Evolutionary conservation across 176 grass and related monocot species (phyloP), one percentile per base, ranked within the genome.

Genomic region (Dendrocalamus sinicus): DNA sequence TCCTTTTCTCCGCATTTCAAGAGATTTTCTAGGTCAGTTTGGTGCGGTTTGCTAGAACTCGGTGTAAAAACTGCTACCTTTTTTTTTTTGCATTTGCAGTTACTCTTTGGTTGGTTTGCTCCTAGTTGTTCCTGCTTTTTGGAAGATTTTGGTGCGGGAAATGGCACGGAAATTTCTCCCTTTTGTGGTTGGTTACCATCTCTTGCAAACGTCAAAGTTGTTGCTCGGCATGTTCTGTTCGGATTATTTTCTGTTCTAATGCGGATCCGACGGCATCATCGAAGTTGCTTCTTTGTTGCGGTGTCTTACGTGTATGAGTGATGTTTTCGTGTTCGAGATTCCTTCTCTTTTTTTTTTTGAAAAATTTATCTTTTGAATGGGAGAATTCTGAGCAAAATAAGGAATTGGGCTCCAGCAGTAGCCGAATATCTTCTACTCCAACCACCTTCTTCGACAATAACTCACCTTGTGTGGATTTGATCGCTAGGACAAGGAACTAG

Each of bases 151-250:
- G 7, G 66, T 65, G 84, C 26, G 8, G 54, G 37, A 44, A 72
- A 55, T 81, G 37, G 83, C 83, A 90, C 28, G 78, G 28, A 58
- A 90, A 9, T 26, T 76, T 37, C 66, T 72, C 19, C 0, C 20
- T 57, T 83, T 87, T 22, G 70, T 63, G 70, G 70, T 32, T 82
- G 15, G 80, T 84, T 0, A 57, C 39, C 23, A 13, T 73, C 66
- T 13, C 67, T 50, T 73, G 16, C 12, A 12, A 70, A 80, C 60
- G 35, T 75, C 51, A 24, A 58, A 53, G 30, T 32, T 78, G 68
- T 84, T 87, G 67, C 73, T 83, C 17, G 32, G 46, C 48, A 1
- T 41, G 60, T 59, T 87, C 75, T 60, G 53, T 82, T 72, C 70
- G 43, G 70, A 43, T 84, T 77, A 57, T 80, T 24, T 40, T 67